Evolutionary conservation across 164 flowering plant genomes (phyloP).

Genomic region (Dillenia turbinata): DNA sequence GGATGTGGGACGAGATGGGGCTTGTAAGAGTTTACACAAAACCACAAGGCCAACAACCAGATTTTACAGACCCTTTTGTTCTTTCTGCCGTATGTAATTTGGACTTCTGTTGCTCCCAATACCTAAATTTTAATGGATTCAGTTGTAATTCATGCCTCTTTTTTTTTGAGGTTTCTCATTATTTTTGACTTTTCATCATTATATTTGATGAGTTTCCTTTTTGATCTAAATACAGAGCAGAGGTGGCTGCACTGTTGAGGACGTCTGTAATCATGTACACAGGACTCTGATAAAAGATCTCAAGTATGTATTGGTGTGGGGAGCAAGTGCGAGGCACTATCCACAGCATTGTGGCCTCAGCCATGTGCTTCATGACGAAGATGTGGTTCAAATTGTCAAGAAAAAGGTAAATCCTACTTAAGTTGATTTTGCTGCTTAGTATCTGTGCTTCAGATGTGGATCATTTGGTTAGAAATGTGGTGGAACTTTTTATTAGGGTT

Average conservation of each 20-base stretch:
- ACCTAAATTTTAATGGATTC: too few species aligned
- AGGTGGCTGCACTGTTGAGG: slow-evolving; percentile 95
- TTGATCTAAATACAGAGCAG: slow-evolving; percentile 56
- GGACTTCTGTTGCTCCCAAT: slow-evolving; percentile 1
- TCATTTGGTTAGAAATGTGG: neutral
- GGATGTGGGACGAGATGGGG: slow-evolving; percentile 98
- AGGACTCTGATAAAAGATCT: slow-evolving; percentile 87
- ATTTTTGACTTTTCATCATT: neutral
- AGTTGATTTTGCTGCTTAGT: too few species aligned
- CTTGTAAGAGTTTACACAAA: slow-evolving; percentile 93
- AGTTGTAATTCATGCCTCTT: neutral
- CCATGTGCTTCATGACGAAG: slow-evolving; percentile 89
- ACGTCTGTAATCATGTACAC: slow-evolving; percentile 94
- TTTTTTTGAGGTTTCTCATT: neutral
- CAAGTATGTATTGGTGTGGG: slow-evolving; percentile 96
- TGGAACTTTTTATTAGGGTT: neutral
- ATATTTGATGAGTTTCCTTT: neutral
- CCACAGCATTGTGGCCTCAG: slow-evolving; percentile 97
- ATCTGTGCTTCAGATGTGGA: neutral
- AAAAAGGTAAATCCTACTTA: slow-evolving; percentile 57
- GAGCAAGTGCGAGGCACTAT: slow-evolving; percentile 89
- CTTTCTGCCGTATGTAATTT: slow-evolving; percentile 73
- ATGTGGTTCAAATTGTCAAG: slow-evolving; percentile 98
- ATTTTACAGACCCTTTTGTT: slow-evolving; percentile 89
- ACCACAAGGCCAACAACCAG: slow-evolving; percentile 99